Evolutionary conservation across 106 monocot species (phyloP), one percentile per base, ranked within the genome.

Genomic region (Platanthera guangdongensis): DNA sequence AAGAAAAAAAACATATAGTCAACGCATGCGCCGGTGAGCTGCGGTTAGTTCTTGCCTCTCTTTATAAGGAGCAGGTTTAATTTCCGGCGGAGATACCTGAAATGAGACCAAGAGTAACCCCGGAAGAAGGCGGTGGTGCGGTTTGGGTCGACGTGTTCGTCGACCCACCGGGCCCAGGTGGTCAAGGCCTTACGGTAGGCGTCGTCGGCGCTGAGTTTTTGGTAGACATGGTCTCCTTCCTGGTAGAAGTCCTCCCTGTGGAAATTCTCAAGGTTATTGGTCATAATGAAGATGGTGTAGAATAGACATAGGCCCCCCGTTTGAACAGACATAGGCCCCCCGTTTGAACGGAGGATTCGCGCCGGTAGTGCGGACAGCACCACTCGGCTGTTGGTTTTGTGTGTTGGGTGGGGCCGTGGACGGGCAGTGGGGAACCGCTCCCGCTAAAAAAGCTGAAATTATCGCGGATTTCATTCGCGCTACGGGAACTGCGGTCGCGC

Each of bases 231-330:
- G 10, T 78, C 57, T 0, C 82, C 82, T 78, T 88, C 88, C 49
- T 85, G 82, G 78, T 85, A 85, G 78, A 69, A 85, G 51, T 85
- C 71, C 76, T 81, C 83, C 82, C 88, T 88, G 84, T 32, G 39
- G 3, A 39, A 18, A 51, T n/a, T 47, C 51, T 12, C 53, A 72
- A 11, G 4, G 13, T 28, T 6, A 1, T 8, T 18, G 0, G 22
- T 77, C 15, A 67, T 8, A 22, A 70, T 18, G 5, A 48, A 70
- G 60, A 62, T 0, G 39, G 39, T 39, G 39, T 39, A 39, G 39
- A 39, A 39, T 39, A 39, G 3, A 3, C 39, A 39, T 39, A 39
- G 3, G 39, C 39, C 25, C n/a, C n/a, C n/a, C n/a, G n/a, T n/a
- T n/a, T n/a, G n/a, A n/a, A n/a, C n/a, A n/a, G n/a, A n/a, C n/a